Evolutionary conservation across 2,329 filamentous ascomycete genomes (phyloP), one percentile per base, ranked within the genome.

Genomic region (Hawksworthiomyces lignivorus): DNA sequence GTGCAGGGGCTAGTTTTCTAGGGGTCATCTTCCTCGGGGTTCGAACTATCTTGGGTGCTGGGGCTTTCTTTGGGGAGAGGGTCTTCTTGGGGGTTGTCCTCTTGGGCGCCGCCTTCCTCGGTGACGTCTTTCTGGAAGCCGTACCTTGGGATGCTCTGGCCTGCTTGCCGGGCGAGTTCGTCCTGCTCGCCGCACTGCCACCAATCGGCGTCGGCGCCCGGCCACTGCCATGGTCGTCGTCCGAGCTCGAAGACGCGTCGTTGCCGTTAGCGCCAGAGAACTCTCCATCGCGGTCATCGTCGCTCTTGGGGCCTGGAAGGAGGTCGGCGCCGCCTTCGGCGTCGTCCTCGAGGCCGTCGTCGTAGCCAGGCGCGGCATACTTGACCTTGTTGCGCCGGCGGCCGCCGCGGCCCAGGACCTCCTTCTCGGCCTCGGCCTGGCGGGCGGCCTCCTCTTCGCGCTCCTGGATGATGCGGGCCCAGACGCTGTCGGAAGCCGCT

Each of bases 381-480:
- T 56, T 56, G 33, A 60, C 47, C 61, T 75, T 72, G 50, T 69
- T 66, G 47, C 84, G 77, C 49, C 80, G 80, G 51, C 92, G 77
- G 49, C 87, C 86, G 29, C 92, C 92, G 46, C 92, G 79, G 10
- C 92, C 92, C 36, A 96, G 77, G n/a, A 77, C 77, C 58, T 94
- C 78, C 36, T 80, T 72, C 45, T 80, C 78, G 14, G 67, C 70
- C 26, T 80, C 80, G 7, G 80, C 79, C 53, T 88, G 80, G 43
- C 78, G 77, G n/a, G 77, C 73, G 3, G 88, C 89, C 41, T 83
- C 79, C 31, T 77, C 79, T 60, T 94, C 87, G 48, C 92, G 80
- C 56, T 94, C 77, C 40, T 81, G 79, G 27, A 98, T 69, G 46
- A 98, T 96, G 52, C 82, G 82, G 41, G 94, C 88, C 94, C 94